Conservation (phyloP, 2,329 filamentous ascomycete species). For the Aspergillus sp. region DNA sequence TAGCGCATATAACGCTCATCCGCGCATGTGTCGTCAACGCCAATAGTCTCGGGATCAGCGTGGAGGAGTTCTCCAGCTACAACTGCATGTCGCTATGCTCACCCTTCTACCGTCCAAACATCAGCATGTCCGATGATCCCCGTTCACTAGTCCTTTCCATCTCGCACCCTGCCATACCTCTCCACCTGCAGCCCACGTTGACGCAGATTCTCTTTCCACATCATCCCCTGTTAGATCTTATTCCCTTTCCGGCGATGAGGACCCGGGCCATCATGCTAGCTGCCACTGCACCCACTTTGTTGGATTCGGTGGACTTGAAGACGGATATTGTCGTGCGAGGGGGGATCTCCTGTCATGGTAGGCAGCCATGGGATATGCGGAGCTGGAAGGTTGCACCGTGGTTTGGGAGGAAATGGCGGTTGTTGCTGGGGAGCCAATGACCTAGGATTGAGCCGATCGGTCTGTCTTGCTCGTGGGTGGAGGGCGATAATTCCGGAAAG, state of each 20-base stretch:
- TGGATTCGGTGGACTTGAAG: slow-evolving; percentile 38
- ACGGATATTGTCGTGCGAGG: slow-evolving; percentile 33
- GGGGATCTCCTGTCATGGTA: slow-evolving; percentile 25
- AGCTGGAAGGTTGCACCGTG: slow-evolving; percentile 29
- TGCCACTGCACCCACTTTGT: slow-evolving; percentile 27
- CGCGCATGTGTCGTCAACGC: slow-evolving; percentile 12
- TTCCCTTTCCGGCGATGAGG: slow-evolving; percentile 35
- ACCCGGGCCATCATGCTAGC: slow-evolving; percentile 33
- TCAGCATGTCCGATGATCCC: slow-evolving; percentile 14
- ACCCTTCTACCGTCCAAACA: slow-evolving; percentile 31
- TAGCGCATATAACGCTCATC: neutral
- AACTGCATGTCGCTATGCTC: slow-evolving; percentile 24
- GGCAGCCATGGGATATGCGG: slow-evolving; percentile 36
- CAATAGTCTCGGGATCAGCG: slow-evolving; percentile 4
- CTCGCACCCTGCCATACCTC: slow-evolving; percentile 23
- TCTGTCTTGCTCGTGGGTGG: too few relatives aligned
- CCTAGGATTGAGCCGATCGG: too few relatives aligned
- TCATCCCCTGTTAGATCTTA: slow-evolving; percentile 37
- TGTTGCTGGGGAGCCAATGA: neutral
- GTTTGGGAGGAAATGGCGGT: slow-evolving; percentile 32
- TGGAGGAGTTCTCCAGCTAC: slow-evolving; percentile 9
- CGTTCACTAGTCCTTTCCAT: slow-evolving; percentile 21
- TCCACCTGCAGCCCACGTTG: slow-evolving; percentile 36
- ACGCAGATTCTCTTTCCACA: slow-evolving; percentile 40
- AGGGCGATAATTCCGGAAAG: too few relatives aligned